Evolutionary conservation across 805 yeast genomes (phyloP).

Genomic region (Kregervanrija pseudodelftensis): DNA sequence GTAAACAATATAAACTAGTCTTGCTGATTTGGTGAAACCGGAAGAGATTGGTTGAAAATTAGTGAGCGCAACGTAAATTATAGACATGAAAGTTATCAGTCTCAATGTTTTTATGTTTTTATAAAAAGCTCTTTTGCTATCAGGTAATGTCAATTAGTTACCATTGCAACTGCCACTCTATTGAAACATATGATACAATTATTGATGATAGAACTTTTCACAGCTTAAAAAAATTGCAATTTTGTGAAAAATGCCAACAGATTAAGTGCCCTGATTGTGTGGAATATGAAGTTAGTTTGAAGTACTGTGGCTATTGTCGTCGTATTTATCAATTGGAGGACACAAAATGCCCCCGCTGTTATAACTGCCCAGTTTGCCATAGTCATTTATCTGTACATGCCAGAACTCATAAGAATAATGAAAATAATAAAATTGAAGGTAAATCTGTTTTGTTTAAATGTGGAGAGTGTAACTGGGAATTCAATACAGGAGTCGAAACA

Average conservation of each 20-base stretch:
- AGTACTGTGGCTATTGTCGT: slow-evolving; percentile 25
- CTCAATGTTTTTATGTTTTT: too few species aligned
- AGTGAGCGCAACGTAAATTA: too few species aligned
- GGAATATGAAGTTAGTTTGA: slow-evolving; percentile 12
- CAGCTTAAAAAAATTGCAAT: slow-evolving; percentile 13
- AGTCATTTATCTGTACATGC: too few species aligned
- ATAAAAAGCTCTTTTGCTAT: too few species aligned
- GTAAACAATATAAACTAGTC: too few species aligned
- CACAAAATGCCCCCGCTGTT: too few species aligned
- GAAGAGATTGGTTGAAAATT: too few species aligned
- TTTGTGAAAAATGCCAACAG: slow-evolving; percentile 23
- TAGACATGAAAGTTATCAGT: too few species aligned
- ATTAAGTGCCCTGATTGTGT: slow-evolving; percentile 24
- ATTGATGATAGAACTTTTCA: slow-evolving; percentile 15
- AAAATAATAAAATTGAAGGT: slow-evolving; percentile 10
- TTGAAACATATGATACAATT: slow-evolving; percentile 8
- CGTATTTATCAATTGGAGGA: too few species aligned
- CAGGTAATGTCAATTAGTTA: background rate
- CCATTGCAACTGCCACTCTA: slow-evolving; percentile 3
- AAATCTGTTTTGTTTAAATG: slow-evolving; percentile 36
- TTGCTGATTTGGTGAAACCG: too few species aligned
- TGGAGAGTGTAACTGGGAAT: slow-evolving; percentile 28
- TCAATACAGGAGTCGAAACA: slow-evolving; percentile 29
- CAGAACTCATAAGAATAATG: too few species aligned
- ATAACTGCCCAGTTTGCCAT: too few species aligned